Evolutionary conservation across 1,284 basidiomycete genomes (phyloP).

Genomic region (Trametes polyzona): DNA sequence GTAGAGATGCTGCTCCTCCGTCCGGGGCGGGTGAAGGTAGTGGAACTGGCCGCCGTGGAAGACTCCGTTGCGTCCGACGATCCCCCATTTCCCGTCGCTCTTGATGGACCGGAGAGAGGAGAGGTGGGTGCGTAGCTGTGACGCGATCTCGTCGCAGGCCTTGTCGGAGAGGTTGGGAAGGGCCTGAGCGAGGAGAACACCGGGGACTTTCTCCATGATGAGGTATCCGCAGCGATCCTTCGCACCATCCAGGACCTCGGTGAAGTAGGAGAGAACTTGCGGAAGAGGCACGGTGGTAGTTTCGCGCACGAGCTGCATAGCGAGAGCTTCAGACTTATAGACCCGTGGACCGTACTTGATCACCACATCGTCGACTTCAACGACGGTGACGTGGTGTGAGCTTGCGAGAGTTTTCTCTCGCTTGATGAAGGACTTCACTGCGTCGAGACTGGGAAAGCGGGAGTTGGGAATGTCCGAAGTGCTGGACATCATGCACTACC

Average conservation of each 20-base stretch:
- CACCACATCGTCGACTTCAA: not conserved
- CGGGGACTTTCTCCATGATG: not conserved
- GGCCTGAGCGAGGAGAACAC: not conserved
- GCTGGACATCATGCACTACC: not conserved
- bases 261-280: not conserved
- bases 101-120: not conserved
- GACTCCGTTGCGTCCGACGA: not conserved
- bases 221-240: not conserved
- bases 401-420: constrained; percentile 8
- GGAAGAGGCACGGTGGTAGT: not conserved
- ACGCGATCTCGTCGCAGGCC: not conserved
- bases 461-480: not conserved
- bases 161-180: not conserved
- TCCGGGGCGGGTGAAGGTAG: not conserved
- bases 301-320: not conserved
- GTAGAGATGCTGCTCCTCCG: not conserved
- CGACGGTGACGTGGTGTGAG: not conserved
- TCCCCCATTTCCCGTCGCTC: not conserved
- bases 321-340: not conserved
- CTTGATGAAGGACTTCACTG: not conserved
- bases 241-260: not conserved
- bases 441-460: not conserved
- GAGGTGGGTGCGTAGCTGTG: not conserved
- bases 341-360: not conserved
- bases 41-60: not conserved